A percentile compares a stretch with the other conserved stretches of the same genome.
These are phyloP conservation scores for Ceratocystis cacaofunesta DNA, from an alignment of 2,329 filamentous ascomycete species.

Conservation along the genomic window DNA sequence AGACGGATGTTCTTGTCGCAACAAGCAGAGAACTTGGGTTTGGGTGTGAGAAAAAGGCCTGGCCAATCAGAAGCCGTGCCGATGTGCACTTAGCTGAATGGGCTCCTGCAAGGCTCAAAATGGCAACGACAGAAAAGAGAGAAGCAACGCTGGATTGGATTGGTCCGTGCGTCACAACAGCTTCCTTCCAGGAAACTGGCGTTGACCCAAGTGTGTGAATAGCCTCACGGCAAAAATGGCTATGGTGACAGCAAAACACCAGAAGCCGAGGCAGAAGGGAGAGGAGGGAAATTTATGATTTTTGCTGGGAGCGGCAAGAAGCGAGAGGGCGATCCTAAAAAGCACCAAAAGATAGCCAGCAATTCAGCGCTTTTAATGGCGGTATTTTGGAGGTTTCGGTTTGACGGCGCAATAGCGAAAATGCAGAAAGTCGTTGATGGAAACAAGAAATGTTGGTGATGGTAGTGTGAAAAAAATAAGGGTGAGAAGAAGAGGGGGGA, in stretches of 20 bases:
- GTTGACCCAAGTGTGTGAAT: constrained; percentile 8
- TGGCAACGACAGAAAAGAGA: constrained; percentile 14
- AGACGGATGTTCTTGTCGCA: neutral
- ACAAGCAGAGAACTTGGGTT: neutral
- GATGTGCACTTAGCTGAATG: constrained; percentile 10
- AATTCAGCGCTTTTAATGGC: constrained; percentile 11
- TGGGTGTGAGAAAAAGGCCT: neutral
- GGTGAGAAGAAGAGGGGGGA: constrained; percentile 9
- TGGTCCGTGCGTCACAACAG: constrained; percentile 17
- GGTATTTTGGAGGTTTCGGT: neutral
- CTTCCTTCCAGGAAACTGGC: constrained; percentile 15
- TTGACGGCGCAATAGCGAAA: constrained; percentile 13
- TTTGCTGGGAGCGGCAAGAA: neutral
- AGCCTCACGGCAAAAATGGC: constrained; percentile 10
- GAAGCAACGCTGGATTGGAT: constrained; percentile 8
- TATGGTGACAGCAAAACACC: neutral
- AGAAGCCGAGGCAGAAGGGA: neutral
- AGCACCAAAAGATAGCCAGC: neutral
- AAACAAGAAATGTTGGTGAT: neutral
- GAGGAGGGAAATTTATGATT: neutral
- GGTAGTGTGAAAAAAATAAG: constrained; percentile 4
- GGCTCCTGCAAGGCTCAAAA: constrained; percentile 16
- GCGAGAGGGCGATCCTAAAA: neutral
- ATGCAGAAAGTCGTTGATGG: constrained; percentile 2
- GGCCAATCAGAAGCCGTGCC: constrained; percentile 13